Evolutionary conservation across 768 basidiomycete species (phyloP), one percentile per base, ranked within the genome.

Genomic region (Mycena filopes): DNA sequence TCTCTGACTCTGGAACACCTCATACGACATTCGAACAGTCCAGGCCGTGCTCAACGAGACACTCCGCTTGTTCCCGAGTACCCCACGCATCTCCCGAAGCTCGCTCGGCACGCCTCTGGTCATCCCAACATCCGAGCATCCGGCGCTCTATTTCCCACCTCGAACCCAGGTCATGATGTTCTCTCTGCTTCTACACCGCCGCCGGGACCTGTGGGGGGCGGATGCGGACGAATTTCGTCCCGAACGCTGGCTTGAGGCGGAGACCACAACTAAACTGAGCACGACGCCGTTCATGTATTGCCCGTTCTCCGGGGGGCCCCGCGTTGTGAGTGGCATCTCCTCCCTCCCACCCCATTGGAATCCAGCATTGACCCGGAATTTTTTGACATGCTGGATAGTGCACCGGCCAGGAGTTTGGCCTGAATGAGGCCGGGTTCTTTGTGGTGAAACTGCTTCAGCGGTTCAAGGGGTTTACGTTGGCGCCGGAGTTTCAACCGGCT

Each of bases 41-140:
- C 81, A 79, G 57, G 84, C 85, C 3, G 84, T 87, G 40, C 78
- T 88, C 46, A 84, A 87, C 61, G 12, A 68, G 38, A 51, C 67
- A 4, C 21, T 68, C 0, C 40, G 66, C 13, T 40, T 68, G 5
- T 68, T 68, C 38, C 63, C 67, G 2, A 61, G 60, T 16, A 51
- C 60, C 16, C 50, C 50, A 4, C 51, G 53, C 1, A 61, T 61
- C 18, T 29, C 59, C 25, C 26, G 59, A 53, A 51, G 43, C 20
- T 61, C 60, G 3, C 51, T 54, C 31, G 28, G n/a, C 40, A 54
- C 60, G 5, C 60, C 60, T 18, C n/a, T 53, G 42, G 60, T 54
- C n/a, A 61, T 61, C 8, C 50, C 60, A n/a, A 42, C 50, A 26
- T 53, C 60, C 31, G 25, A 61, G 10, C 29, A 38, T 23, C 40